These are phyloP conservation scores for Fusarium subglutinans DNA, from an alignment of 2,329 filamentous ascomycete species.

Conservation along the genomic window DNA sequence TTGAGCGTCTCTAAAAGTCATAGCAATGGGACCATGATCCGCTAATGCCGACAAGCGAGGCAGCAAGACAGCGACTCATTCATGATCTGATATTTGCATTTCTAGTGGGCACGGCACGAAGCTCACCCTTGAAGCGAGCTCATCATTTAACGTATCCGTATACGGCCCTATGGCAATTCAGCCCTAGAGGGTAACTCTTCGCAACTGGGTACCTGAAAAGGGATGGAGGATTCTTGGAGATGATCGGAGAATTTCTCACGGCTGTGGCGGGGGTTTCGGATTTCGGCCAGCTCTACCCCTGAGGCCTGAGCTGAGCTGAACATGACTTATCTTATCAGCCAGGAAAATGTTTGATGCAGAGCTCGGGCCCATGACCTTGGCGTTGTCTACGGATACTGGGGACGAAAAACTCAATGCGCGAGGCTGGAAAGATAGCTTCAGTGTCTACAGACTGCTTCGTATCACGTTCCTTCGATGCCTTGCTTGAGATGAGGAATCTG, in stretches of 20 bases:
- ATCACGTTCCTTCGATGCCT: neutral
- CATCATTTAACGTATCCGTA: neutral
- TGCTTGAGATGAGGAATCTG: neutral
- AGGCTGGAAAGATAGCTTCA: neutral
- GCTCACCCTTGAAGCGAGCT: neutral
- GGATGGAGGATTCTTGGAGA: slow-evolving; percentile 6
- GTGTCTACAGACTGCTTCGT: neutral
- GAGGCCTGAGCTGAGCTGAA: neutral
- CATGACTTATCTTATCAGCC: neutral
- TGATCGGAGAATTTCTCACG: slow-evolving; percentile 10
- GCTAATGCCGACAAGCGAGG: neutral
- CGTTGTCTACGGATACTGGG: too few relatives aligned
- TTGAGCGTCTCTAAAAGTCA: too few relatives aligned
- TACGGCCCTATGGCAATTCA: neutral
- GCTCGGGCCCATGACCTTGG: neutral
- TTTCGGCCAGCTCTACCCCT: neutral
- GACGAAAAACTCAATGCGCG: neutral
- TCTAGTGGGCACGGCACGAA: neutral
- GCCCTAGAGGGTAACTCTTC: neutral
- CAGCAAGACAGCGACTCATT: neutral
- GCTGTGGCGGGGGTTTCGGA: neutral
- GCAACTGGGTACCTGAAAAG: neutral
- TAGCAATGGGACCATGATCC: neutral
- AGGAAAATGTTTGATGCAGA: neutral
- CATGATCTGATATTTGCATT: neutral